phyloP scores from a whole-genome alignment of 2,329 filamentous ascomycete species.

The Ophiobolus disseminans region DNA sequence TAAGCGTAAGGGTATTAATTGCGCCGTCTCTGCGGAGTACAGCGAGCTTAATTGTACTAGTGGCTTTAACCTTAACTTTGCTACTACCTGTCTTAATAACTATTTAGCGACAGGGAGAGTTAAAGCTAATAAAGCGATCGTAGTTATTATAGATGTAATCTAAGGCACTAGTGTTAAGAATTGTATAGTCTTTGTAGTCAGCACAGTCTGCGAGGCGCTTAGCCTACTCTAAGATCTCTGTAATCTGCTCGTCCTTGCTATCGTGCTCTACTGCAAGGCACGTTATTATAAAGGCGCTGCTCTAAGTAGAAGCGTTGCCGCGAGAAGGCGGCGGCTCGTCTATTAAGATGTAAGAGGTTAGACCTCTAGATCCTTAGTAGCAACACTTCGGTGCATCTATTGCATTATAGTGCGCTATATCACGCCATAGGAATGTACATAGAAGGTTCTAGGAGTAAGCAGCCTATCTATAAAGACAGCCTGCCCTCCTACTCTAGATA shows the following conservation, averaged over 20 bases:
- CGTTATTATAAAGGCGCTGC: background rate
- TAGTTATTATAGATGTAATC: constrained; percentile 1
- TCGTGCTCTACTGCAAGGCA: background rate
- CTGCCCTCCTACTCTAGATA: no score
- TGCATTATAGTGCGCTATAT: no score
- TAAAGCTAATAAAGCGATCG: constrained; percentile 1
- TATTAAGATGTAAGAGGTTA: background rate
- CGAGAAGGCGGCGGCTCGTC: constrained; percentile 1
- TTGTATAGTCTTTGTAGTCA: constrained; percentile 1
- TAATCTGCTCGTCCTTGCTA: background rate
- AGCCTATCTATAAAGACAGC: no score
- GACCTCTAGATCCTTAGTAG: no score
- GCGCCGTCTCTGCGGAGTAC: constrained; percentile 1
- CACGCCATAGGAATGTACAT: no score
- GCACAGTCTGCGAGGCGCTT: constrained; percentile 1
- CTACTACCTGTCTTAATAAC: background rate
- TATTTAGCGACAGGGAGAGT: background rate
- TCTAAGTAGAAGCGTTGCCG: constrained; percentile 1
- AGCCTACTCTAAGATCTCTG: constrained; percentile 1
- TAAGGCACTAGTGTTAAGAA: background rate
- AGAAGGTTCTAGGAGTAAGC: no score
- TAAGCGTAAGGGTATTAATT: constrained; percentile 1
- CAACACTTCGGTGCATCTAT: no score
- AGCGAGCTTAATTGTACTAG: constrained; percentile 1
- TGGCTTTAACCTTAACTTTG: background rate